Percentiles rank a stretch among this genome's conserved stretches.
Conservation (phyloP, 305 asterid species). For the Fraxinus platypoda region DNA sequence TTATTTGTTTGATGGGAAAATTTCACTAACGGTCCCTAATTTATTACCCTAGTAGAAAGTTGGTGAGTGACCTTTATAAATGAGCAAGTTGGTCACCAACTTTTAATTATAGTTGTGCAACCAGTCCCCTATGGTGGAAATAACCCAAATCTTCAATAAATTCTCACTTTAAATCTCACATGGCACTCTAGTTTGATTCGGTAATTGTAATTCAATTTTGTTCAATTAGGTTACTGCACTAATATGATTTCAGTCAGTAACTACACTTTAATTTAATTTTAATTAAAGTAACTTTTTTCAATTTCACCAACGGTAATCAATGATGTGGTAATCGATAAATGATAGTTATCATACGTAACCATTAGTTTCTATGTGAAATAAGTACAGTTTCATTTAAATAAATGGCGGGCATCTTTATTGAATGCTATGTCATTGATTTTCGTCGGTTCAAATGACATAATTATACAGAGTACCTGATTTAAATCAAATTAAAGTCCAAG, state of each 20-base stretch:
- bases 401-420: neutral
- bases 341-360: neutral
- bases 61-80: neutral
- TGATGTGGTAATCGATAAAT: neutral
- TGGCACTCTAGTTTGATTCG: neutral
- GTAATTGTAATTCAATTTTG: neutral
- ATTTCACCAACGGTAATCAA: neutral
- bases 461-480: neutral
- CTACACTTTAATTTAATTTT: neutral
- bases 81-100: neutral
- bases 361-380: neutral
- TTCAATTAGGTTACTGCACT: neutral
- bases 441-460: neutral
- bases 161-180: neutral
- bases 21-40: neutral
- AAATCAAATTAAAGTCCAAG: neutral
- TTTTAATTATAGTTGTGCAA: neutral
- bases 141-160: neutral
- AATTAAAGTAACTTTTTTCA: neutral
- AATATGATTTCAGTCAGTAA: neutral
- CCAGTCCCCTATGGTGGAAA: neutral
- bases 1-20: neutral
- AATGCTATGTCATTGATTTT: neutral
- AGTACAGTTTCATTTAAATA: neutral
- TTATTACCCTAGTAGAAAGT: neutral